Conservation (phyloP, 441 rosid genomes). For the Euphorbia celastroides region DNA sequence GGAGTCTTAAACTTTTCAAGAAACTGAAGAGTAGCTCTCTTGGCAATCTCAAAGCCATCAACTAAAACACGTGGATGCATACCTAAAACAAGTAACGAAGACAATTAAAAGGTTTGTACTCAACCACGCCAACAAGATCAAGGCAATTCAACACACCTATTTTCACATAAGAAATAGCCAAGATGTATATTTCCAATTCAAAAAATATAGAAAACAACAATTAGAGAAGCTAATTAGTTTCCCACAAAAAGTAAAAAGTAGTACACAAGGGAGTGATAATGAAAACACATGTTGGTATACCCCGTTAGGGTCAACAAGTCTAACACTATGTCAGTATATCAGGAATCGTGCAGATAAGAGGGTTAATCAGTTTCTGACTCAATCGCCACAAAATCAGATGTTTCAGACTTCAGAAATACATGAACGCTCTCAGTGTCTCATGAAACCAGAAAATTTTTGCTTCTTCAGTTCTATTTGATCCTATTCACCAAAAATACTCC, state of each 20-base stretch:
- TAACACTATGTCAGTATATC: background rate
- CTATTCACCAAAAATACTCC: background rate
- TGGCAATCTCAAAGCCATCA: slow-evolving; percentile 94
- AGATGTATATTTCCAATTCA: background rate
- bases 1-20: slow-evolving; percentile 94
- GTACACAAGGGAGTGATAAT: background rate
- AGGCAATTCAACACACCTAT: background rate
- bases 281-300: background rate
- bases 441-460: background rate
- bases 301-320: background rate
- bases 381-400: background rate
- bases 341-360: background rate
- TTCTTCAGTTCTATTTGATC: background rate
- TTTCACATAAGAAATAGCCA: background rate
- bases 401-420: background rate
- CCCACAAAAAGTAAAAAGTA: background rate
- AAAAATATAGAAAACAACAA: background rate
- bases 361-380: background rate
- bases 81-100: slow-evolving; percentile 33
- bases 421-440: background rate
- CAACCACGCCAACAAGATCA: background rate
- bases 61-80: slow-evolving; percentile 97
- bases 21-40: slow-evolving; percentile 82
- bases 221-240: background rate
- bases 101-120: background rate